Percentiles rank a stretch among this genome's conserved stretches.
Evolutionary conservation across 2,329 filamentous ascomycete species (phyloP).

Genomic region (Septoria petroselini): DNA sequence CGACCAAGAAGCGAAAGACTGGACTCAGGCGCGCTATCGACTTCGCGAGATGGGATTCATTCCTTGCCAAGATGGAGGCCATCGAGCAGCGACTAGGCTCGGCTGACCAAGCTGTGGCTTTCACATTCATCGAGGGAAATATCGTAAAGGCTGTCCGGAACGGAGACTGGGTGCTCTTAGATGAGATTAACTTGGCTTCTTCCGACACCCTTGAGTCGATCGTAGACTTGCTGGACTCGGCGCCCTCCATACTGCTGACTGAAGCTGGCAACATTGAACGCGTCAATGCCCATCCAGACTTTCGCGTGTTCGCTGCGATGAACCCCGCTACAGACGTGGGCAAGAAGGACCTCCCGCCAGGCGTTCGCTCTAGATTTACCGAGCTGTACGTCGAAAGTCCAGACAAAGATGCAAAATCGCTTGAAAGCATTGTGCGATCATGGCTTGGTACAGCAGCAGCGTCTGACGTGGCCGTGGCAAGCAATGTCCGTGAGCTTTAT

Average conservation of each 20-base stretch:
- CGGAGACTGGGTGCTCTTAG: conserved; percentile 92
- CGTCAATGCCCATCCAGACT: conserved; percentile 83
- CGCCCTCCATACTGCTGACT: conserved; percentile 80
- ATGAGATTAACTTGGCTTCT: conserved; percentile 95
- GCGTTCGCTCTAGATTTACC: conserved; percentile 87
- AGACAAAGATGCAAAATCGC: conserved; percentile 79
- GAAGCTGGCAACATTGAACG: conserved; percentile 93
- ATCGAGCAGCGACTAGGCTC: conserved; percentile 77
- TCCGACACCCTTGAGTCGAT: conserved; percentile 94
- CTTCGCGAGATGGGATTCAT: conserved; percentile 71
- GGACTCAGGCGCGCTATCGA: conserved; percentile 50
- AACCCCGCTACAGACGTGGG: conserved; percentile 97
- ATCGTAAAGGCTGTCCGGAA: conserved; percentile 94
- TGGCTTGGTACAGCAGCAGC: conserved; percentile 71
- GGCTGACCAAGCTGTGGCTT: conserved; percentile 75
- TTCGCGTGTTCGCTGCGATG: conserved; percentile 97
- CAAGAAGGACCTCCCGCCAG: conserved; percentile 87
- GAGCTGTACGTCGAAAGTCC: conserved; percentile 93
- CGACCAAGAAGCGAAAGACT: conserved; percentile 67
- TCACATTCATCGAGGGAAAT: conserved; percentile 93
- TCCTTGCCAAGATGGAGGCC: conserved; percentile 69
- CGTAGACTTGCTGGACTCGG: conserved; percentile 75
- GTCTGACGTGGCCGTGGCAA: conserved; percentile 68
- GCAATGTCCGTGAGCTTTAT: conserved; percentile 83
- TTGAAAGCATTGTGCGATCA: conserved; percentile 81